These are phyloP conservation scores for Wickerhamomyces silvicola DNA, from an alignment of 805 yeast species.

Conservation along the genomic window DNA sequence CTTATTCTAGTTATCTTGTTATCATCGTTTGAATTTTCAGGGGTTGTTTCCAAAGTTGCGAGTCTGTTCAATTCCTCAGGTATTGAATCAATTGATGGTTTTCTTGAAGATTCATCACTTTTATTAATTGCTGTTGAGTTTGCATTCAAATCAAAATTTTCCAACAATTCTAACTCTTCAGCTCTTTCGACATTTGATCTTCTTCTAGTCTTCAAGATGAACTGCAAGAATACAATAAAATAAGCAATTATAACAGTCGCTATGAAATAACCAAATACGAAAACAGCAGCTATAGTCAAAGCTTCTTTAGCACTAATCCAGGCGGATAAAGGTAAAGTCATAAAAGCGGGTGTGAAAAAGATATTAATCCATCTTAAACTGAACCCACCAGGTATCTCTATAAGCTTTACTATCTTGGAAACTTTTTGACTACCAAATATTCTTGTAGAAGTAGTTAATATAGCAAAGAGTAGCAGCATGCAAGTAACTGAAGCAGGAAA, in stretches of 20 bases:
- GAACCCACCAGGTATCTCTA: conserved; percentile 64
- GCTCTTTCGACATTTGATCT: conserved; percentile 20
- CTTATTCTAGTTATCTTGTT: background rate
- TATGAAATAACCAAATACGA: conserved; percentile 55
- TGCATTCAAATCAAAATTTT: conserved; percentile 6
- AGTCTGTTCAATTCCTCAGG: too few species aligned
- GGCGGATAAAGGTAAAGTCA: conserved; percentile 62
- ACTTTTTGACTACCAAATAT: conserved; percentile 31
- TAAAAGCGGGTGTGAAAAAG: conserved; percentile 73
- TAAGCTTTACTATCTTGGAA: conserved; percentile 18
- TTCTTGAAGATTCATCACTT: background rate
- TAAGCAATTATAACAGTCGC: conserved; percentile 46
- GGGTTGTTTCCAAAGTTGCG: too few species aligned
- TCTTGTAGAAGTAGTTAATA: conserved; percentile 33
- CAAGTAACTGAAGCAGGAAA: conserved; percentile 71
- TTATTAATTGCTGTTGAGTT: conserved; percentile 9
- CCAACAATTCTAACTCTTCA: conserved; percentile 22
- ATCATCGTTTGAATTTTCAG: background rate
- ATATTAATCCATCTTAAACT: conserved; percentile 72
- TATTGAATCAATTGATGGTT: too few species aligned
- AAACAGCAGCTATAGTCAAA: conserved; percentile 67
- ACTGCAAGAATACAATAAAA: conserved; percentile 37
- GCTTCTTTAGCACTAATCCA: conserved; percentile 63
- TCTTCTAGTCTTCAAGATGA: conserved; percentile 13
- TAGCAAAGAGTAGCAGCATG: conserved; percentile 52